Conservation (phyloP, 495 filamentous ascomycete species). For the Apiosordaria backusii region DNA sequence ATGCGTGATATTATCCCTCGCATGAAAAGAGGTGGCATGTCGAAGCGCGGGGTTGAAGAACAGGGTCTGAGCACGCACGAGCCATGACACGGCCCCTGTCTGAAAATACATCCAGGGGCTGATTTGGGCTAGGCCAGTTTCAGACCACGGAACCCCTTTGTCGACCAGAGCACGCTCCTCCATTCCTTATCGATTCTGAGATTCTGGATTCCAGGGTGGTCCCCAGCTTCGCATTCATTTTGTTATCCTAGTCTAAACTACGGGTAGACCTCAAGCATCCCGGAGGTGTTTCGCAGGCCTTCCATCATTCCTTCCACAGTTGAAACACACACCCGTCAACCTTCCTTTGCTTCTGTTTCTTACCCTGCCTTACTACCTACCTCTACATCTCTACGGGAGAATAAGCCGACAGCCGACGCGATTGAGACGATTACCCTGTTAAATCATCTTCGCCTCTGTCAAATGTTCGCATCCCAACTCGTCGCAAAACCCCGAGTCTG, state of each 20-base stretch:
- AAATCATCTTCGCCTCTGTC: neutral
- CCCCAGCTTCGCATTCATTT: conserved; percentile 14
- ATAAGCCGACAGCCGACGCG: neutral
- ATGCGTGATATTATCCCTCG: neutral
- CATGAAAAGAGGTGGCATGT: neutral
- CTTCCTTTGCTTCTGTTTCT: neutral
- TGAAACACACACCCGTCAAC: neutral
- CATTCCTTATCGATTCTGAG: conserved; percentile 28
- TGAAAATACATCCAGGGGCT: conserved; percentile 11
- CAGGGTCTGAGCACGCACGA: conserved; percentile 9
- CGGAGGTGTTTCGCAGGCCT: conserved; percentile 11
- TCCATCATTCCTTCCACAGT: conserved; percentile 6
- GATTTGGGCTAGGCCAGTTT: conserved; percentile 30
- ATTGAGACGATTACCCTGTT: neutral
- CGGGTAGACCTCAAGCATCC: conserved; percentile 4
- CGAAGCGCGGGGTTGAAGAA: conserved; percentile 10
- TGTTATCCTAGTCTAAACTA: neutral
- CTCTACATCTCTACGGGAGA: too few relatives aligned
- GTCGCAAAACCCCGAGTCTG: neutral
- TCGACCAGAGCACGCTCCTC: conserved; percentile 7
- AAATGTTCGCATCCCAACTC: neutral
- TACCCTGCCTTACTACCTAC: neutral
- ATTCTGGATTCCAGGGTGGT: conserved; percentile 17
- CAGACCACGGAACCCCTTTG: conserved; percentile 26
- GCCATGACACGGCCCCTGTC: conserved; percentile 5